Base-by-base conservation (phyloP, 805 yeast species). In the Cyberlindnera mississippiensis region DNA sequence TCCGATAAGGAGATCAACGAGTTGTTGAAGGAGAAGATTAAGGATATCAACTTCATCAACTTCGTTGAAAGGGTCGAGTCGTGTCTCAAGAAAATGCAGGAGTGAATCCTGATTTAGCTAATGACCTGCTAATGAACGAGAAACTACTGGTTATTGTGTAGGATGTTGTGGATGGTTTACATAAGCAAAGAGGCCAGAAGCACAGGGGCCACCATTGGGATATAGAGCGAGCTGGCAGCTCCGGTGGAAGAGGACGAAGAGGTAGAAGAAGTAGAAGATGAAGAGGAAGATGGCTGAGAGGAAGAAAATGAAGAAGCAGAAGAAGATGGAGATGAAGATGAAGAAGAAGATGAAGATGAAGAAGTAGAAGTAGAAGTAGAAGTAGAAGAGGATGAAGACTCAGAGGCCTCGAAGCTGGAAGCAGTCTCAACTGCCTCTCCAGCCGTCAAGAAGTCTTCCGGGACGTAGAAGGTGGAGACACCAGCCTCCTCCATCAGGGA, bases 41-140 rank as follows among this genome's bases (percentile, higher is more conserved):
- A 52, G 28, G 60, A 55, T 39, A 31, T 37, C 24, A 40, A 43
- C 4, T 57, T 57, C 28, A 48, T 57, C 13, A 44, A 42, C n/a
- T 55, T 55, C 42, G 59, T 56, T 2, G 56, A 50, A 24, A 44
- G 51, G 26, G 35, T 55, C 12, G 60, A 55, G 35, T 24, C 26
- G 1, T 48, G 52, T 28, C 41, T 53, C 24, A 53, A 53, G 9
- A 43, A 40, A 16, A 42, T 53, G 40, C 40, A 42, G 8, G 30
- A 20, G 33, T 37, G 31, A 26, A 7, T 28, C 6, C 15, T 6
- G 6, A 28, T 16, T 16, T 18, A 20, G 34, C 34, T 31, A 18
- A 10, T 17, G 6, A n/a, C n/a, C n/a, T n/a, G n/a, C n/a, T n/a
- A n/a, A n/a, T n/a, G n/a, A n/a, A n/a, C n/a, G n/a, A n/a, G n/a